These are phyloP conservation scores for Rhizopus sp. DNA, from an alignment of 371 early-diverging fungal genomes.

Conservation along the genomic window DNA sequence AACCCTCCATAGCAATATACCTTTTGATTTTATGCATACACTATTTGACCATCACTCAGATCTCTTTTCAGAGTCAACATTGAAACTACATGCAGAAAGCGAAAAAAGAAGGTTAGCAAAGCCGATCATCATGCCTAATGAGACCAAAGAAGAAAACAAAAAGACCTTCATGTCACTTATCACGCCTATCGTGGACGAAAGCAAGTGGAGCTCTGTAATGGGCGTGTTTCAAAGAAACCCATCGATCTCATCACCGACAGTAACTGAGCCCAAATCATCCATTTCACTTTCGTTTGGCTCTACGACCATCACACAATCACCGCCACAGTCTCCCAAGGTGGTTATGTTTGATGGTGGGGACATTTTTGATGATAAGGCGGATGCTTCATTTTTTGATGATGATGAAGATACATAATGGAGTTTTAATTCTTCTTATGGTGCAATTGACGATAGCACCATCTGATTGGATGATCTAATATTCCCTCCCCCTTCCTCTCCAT, in stretches of 20 bases:
- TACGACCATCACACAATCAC: slow-evolving; percentile 28
- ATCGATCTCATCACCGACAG: slow-evolving; percentile 4
- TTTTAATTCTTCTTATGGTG: background rate
- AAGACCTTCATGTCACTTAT: slow-evolving; percentile 41
- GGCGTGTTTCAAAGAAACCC: slow-evolving; percentile 39
- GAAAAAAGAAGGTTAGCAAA: slow-evolving; percentile 41
- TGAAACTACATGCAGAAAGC: slow-evolving; percentile 39
- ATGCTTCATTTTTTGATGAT: slow-evolving; percentile 20
- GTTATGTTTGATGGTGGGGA: slow-evolving; percentile 25
- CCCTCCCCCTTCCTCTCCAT: background rate
- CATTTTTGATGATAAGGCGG: slow-evolving; percentile 20
- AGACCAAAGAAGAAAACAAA: slow-evolving; percentile 19
- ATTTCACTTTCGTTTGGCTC: slow-evolving; percentile 28
- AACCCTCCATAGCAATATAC: slow-evolving; percentile 57
- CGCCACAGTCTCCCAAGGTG: slow-evolving; percentile 28
- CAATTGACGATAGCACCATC: background rate
- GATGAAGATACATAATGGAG: slow-evolving; percentile 9
- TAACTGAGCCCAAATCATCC: slow-evolving; percentile 5
- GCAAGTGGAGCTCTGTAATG: slow-evolving; percentile 36
- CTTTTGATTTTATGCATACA: slow-evolving; percentile 49
- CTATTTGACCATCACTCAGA: slow-evolving; percentile 41
- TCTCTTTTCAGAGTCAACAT: slow-evolving; percentile 37
- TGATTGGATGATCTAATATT: background rate
- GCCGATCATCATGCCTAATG: slow-evolving; percentile 13
- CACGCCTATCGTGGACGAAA: slow-evolving; percentile 25